Conservation (phyloP, 2,329 filamentous ascomycete species). For the Fusarium xyrophilum region DNA sequence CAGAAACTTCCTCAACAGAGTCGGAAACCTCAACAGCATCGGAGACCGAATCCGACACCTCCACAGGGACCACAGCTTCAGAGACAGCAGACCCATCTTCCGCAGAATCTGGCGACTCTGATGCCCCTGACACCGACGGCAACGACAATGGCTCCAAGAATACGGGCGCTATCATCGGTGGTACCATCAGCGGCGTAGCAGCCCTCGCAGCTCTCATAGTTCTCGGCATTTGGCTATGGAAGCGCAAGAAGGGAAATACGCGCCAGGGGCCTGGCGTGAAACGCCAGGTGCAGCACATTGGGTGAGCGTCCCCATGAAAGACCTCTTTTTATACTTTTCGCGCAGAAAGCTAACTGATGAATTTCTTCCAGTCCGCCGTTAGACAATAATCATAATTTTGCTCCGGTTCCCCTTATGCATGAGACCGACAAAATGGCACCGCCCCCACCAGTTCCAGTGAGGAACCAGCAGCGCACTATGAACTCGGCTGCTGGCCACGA, state of each 20-base stretch:
- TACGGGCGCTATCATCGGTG: constrained; percentile 61
- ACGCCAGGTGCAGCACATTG: constrained; percentile 51
- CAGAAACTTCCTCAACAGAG: constrained; percentile 19
- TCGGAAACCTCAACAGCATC: constrained; percentile 19
- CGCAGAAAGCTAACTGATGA: constrained; percentile 26
- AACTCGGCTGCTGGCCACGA: constrained; percentile 23
- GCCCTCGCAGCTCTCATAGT: constrained; percentile 53
- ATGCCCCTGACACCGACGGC: constrained; percentile 42
- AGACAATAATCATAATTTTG: constrained; percentile 37
- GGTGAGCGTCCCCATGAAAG: constrained; percentile 42
- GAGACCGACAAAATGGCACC: constrained; percentile 37
- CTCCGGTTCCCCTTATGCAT: constrained; percentile 42
- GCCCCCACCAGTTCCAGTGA: constrained; percentile 27
- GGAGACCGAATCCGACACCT: constrained; percentile 19
- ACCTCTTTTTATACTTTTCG: background rate
- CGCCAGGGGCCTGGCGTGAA: constrained; percentile 52
- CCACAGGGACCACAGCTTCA: constrained; percentile 23
- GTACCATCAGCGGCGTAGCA: constrained; percentile 59
- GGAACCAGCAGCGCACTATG: constrained; percentile 26
- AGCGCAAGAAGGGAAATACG: constrained; percentile 52
- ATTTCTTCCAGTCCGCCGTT: constrained; percentile 40
- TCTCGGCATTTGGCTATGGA: constrained; percentile 53
- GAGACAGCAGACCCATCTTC: constrained; percentile 31
- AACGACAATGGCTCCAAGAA: constrained; percentile 42
- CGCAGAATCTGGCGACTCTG: constrained; percentile 24